Base-by-base conservation (phyloP, 2,329 filamentous ascomycete species). In the Diaporthe destruens region DNA sequence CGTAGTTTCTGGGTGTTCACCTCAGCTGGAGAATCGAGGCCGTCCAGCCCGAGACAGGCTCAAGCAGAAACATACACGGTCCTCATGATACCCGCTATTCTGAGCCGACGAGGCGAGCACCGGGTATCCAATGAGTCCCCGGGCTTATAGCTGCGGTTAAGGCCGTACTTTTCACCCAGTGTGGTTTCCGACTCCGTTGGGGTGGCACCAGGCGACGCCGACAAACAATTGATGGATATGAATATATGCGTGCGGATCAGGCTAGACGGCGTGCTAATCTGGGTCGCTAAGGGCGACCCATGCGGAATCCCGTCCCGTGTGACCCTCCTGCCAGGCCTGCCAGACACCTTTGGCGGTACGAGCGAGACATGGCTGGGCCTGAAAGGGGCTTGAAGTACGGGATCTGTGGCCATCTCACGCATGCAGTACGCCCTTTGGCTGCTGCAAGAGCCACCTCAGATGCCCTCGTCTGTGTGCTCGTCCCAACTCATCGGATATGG, bases 1-100 rank as follows among this genome's bases (percentile, higher is more conserved):
- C 23, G 36, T 12, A 20, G 36, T 49, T 39, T 4, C 42, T 29
- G 59, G 51, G 29, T 42, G 25, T 54, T 65, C 61, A 51, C 44
- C 20, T 36, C 57, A 74, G 70, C 65, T 67, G 57, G 12, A 42
- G 34, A 55, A 12, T 61, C 44, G 44, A 67, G 42, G 18, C 51
- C 32, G 29, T 51, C 39, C 56, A 51, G 59, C 57, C 72, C 70
- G 72, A 74, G 72, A 74, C 72, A 72, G 66, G 66, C 54, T 72
- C 72, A 72, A 18, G 54, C 51, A 74, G 71, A 74, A 72, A 74
- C 72, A 69, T 67, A 72, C 70, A 61, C 47, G 59, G 44, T 42
- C 70, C 66, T 34, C 44, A 11, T 34, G 16, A 39, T 63, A 55
- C 25, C 70, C 57, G n/a, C 51, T 39, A 11, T 61, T 61, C 23